phyloP scores from a whole-genome alignment of 805 yeast species.

The Lachancea sp. region DNA sequence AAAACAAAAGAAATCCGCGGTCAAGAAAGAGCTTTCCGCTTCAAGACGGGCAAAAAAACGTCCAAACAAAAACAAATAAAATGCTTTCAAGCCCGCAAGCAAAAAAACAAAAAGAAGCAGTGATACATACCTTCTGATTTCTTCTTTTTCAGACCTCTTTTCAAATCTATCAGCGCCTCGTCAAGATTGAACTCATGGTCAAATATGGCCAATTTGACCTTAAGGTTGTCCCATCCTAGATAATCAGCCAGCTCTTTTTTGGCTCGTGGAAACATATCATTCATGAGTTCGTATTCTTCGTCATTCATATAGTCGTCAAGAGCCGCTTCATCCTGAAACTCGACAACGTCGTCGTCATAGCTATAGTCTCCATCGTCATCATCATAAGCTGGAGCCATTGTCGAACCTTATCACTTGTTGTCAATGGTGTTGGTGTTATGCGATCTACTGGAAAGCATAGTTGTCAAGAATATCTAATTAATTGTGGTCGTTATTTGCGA shows the following conservation, averaged over 20 bases:
- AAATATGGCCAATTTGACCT: constrained; percentile 48
- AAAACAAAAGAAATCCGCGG: constrained; percentile 4
- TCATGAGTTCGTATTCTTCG: constrained; percentile 36
- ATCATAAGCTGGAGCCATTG: constrained; percentile 14
- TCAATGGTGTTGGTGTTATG: no score
- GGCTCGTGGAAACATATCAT: constrained; percentile 41
- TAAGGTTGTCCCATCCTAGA: constrained; percentile 37
- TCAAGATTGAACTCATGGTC: constrained; percentile 44
- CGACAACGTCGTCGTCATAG: constrained; percentile 31
- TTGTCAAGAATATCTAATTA: no score
- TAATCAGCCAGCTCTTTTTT: constrained; percentile 37
- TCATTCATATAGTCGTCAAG: constrained; percentile 33
- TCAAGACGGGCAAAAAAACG: not conserved
- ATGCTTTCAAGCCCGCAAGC: not conserved
- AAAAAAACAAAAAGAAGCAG: not conserved
- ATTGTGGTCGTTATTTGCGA: no score
- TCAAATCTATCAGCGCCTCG: constrained; percentile 39
- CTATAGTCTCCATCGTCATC: constrained; percentile 21
- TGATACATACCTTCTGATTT: constrained; percentile 42
- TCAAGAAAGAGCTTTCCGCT: not conserved
- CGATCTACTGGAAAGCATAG: no score
- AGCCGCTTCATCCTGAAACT: constrained; percentile 36
- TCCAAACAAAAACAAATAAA: not conserved
- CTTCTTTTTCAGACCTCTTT: constrained; percentile 24
- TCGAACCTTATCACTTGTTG: no score